These are phyloP conservation scores for Coniophora puteana DNA, from an alignment of 1,284 basidiomycete species.

Conservation along the genomic window DNA sequence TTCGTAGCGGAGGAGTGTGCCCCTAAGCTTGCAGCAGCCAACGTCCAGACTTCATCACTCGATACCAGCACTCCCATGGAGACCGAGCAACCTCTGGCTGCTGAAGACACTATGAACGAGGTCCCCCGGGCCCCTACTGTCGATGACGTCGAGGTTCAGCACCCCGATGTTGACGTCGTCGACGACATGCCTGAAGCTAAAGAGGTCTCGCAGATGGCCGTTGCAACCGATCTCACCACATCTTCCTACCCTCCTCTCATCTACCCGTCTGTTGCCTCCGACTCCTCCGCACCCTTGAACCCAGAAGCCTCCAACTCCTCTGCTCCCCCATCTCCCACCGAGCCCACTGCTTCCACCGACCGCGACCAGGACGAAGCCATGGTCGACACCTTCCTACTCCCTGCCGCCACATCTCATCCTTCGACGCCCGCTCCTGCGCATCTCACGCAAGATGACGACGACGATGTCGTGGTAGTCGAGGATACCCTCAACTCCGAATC, in stretches of 20 bases:
- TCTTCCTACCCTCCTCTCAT: not conserved
- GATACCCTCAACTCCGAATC: not conserved
- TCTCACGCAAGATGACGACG: not conserved
- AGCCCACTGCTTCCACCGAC: not conserved
- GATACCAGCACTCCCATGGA: not conserved
- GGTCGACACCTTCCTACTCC: conserved; percentile 3
- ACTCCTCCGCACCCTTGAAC: not conserved
- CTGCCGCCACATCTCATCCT: too few relatives aligned
- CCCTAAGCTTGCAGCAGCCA: not conserved
- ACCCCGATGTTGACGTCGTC: not conserved
- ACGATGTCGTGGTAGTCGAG: conserved; percentile 7
- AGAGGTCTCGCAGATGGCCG: not conserved
- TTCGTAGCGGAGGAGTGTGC: conserved; percentile 2
- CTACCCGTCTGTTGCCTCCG: not conserved
- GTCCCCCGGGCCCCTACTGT: too few relatives aligned
- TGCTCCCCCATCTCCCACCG: not conserved
- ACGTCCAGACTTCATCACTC: not conserved
- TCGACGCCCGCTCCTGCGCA: not conserved
- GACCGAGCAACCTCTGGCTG: not conserved
- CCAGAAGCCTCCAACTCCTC: not conserved
- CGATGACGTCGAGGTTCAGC: not conserved
- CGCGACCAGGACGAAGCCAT: not conserved
- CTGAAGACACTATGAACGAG: not conserved
- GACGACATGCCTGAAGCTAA: not conserved
- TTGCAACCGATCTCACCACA: not conserved